These are phyloP conservation scores for Phytophthora macrochlamydospora DNA, from an alignment of 352 stramenopile species.

Conservation along the genomic window DNA sequence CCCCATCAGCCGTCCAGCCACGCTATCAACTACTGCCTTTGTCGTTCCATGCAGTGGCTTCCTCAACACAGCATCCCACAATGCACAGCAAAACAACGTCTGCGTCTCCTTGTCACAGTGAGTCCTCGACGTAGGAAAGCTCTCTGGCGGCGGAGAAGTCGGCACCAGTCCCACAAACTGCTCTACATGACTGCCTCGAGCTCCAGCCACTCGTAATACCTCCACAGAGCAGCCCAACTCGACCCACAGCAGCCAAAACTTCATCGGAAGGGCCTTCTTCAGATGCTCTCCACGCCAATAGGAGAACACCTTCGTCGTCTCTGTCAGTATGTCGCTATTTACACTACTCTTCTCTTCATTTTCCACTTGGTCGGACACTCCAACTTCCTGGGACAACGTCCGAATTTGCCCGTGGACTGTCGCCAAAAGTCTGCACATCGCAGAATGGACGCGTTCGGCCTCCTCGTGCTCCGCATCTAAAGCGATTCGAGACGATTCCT, in stretches of 20 bases:
- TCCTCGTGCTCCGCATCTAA: slow-evolving; percentile 14
- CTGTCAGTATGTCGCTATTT: neutral
- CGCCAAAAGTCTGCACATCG: slow-evolving; percentile 17
- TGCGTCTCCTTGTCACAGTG: slow-evolving; percentile 34
- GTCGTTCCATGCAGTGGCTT: slow-evolving; percentile 21
- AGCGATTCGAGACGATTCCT: neutral
- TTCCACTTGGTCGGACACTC: neutral
- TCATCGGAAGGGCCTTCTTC: slow-evolving; percentile 11
- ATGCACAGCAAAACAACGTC: slow-evolving; percentile 16
- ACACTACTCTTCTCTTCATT: slow-evolving; percentile 6
- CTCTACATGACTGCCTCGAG: neutral
- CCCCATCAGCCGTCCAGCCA: slow-evolving; percentile 14
- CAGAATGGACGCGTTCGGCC: slow-evolving; percentile 3
- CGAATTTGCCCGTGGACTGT: slow-evolving; percentile 23
- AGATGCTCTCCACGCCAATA: slow-evolving; percentile 28
- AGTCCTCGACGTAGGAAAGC: slow-evolving; percentile 8
- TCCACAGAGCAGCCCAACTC: slow-evolving; percentile 34
- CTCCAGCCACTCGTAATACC: slow-evolving; percentile 15
- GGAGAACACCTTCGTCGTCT: slow-evolving; percentile 21
- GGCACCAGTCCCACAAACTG: slow-evolving; percentile 9
- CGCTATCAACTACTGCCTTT: neutral
- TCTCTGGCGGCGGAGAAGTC: slow-evolving; percentile 5
- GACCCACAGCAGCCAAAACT: slow-evolving; percentile 39
- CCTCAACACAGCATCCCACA: slow-evolving; percentile 33
- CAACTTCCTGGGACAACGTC: neutral